Conservation (phyloP, 2,329 filamentous ascomycete species). For the Claviceps spartinae region DNA sequence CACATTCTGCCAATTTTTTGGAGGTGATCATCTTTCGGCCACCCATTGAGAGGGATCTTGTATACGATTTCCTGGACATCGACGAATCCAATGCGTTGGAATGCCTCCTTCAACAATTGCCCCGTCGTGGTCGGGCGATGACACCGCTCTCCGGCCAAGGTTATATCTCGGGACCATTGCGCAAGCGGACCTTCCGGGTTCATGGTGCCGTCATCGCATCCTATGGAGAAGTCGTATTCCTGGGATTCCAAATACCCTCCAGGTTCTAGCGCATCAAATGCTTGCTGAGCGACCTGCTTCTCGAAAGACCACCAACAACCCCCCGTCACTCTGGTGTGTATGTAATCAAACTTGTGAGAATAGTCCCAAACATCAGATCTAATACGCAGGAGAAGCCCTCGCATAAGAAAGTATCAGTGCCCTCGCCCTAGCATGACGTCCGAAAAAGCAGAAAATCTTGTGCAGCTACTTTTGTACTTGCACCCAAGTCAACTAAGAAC, state of each 20-base stretch:
- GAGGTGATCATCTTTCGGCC: slow-evolving; percentile 33
- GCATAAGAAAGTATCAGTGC: not conserved
- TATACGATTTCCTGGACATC: slow-evolving; percentile 38
- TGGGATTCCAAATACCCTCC: slow-evolving; percentile 44
- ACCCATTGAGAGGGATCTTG: slow-evolving; percentile 40
- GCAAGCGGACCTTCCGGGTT: slow-evolving; percentile 22
- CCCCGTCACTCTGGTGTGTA: slow-evolving; percentile 36
- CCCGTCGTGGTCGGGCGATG: slow-evolving; percentile 25
- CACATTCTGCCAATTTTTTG: slow-evolving; percentile 32
- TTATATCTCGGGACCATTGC: slow-evolving; percentile 27
- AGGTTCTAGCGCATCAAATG: slow-evolving; percentile 33
- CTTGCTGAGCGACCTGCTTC: slow-evolving; percentile 35
- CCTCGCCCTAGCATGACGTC: not conserved
- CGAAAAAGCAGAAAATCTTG: no score
- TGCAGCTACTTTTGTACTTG: not conserved
- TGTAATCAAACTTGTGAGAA: slow-evolving; percentile 41
- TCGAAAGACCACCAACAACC: slow-evolving; percentile 38
- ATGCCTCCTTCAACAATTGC: slow-evolving; percentile 21
- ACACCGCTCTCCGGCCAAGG: slow-evolving; percentile 22
- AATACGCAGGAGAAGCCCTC: not conserved
- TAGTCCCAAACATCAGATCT: slow-evolving; percentile 37
- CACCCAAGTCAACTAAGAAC: slow-evolving; percentile 6
- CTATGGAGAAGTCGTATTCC: slow-evolving; percentile 26
- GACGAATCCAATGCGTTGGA: slow-evolving; percentile 38
- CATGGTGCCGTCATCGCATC: slow-evolving; percentile 34